Evolutionary conservation across 1,284 basidiomycete species (phyloP).

Genomic region (Ustilago lituana): DNA sequence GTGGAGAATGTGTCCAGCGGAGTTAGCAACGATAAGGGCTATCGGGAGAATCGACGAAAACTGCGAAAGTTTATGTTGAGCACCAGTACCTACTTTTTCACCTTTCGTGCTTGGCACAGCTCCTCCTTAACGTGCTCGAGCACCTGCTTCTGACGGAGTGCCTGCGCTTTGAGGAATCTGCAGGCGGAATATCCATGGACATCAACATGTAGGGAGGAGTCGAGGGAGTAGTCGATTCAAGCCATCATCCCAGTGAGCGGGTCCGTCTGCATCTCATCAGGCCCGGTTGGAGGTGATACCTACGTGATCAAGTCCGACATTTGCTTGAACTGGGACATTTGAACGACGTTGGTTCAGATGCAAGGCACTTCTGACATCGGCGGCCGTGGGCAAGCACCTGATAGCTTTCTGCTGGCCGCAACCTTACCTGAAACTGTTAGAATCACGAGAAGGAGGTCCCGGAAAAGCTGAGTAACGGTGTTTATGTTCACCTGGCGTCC

Average conservation of each 20-base stretch:
- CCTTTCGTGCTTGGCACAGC: slow-evolving; percentile 3
- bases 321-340: slow-evolving; percentile 25
- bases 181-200: not conserved
- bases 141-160: slow-evolving; percentile 30
- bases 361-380: not conserved
- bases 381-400: too few relatives aligned
- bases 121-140: slow-evolving; percentile 27
- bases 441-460: too few relatives aligned
- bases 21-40: too few relatives aligned
- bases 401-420: too few relatives aligned
- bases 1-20: too few relatives aligned
- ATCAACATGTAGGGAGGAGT: too few relatives aligned
- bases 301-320: slow-evolving; percentile 37
- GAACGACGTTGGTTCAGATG: too few relatives aligned
- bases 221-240: too few relatives aligned
- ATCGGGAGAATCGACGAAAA: too few relatives aligned
- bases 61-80: too few relatives aligned
- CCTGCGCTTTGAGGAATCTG: slow-evolving; percentile 34
- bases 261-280: too few relatives aligned
- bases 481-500: not conserved
- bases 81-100: slow-evolving; percentile 17
- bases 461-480: not conserved
- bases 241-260: too few relatives aligned
- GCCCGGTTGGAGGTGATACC: not conserved
- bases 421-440: slow-evolving; percentile 42